Conservation (phyloP, 2,329 filamentous ascomycete species). For the Beauveria bassiana region DNA sequence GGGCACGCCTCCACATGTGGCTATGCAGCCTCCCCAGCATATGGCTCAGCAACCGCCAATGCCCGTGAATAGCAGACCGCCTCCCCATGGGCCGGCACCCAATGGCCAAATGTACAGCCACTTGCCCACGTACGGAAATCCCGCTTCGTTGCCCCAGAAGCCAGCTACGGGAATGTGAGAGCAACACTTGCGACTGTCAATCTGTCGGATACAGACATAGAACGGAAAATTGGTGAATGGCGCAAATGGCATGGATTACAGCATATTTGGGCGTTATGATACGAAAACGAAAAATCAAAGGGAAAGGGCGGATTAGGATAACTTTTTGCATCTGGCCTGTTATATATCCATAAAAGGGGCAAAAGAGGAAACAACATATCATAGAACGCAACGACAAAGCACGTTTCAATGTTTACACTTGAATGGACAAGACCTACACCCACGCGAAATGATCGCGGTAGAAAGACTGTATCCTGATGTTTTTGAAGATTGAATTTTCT, state of each 20-base stretch:
- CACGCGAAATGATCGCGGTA: not conserved
- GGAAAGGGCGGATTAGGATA: constrained; percentile 26
- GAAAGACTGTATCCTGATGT: constrained; percentile 23
- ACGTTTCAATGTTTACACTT: not conserved
- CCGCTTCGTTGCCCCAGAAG: constrained; percentile 52
- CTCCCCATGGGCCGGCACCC: constrained; percentile 31
- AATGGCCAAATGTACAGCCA: constrained; percentile 41
- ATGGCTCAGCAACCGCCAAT: constrained; percentile 27
- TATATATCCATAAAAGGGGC: not conserved
- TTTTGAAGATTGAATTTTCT: constrained; percentile 17
- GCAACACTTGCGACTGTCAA: not conserved
- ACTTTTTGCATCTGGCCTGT: constrained; percentile 8
- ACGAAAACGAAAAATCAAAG: constrained; percentile 7
- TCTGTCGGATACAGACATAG: not conserved
- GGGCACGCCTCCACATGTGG: constrained; percentile 15
- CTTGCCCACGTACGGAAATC: constrained; percentile 50
- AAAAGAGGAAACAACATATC: not conserved
- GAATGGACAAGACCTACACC: not conserved
- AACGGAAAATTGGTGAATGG: constrained; percentile 18
- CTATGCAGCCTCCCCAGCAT: constrained; percentile 34
- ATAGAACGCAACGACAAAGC: constrained; percentile 8
- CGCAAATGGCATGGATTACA: constrained; percentile 25
- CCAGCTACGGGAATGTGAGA: constrained; percentile 41
- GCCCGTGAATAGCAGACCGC: constrained; percentile 37
- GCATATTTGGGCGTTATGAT: constrained; percentile 31